phyloP scores from a whole-genome alignment of 192 early-diverging fungal species.

The Coemansia sp. region DNA sequence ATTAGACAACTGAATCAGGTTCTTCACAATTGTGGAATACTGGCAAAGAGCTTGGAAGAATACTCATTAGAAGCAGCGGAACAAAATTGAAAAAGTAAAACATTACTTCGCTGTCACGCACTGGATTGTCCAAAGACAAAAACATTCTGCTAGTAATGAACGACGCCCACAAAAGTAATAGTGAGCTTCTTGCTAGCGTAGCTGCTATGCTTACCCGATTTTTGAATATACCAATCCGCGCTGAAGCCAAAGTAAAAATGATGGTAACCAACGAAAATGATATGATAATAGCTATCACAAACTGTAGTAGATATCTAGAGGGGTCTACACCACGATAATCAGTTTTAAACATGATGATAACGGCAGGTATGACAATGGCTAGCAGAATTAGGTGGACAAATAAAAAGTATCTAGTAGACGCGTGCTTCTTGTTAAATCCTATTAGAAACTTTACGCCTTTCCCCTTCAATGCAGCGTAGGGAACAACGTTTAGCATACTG shows the following conservation, averaged over 20 bases:
- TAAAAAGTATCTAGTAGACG: neutral
- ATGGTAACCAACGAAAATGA: neutral
- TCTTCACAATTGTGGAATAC: neutral
- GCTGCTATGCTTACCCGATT: neutral
- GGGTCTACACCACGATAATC: neutral
- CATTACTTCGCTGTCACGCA: slow-evolving; percentile 20
- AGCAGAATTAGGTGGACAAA: neutral
- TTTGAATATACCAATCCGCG: neutral
- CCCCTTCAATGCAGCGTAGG: neutral
- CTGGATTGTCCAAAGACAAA: slow-evolving; percentile 13
- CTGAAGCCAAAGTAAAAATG: neutral
- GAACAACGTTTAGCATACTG: neutral
- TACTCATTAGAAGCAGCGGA: slow-evolving; percentile 19
- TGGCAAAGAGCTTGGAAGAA: neutral
- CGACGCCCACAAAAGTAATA: slow-evolving; percentile 26
- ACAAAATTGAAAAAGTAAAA: slow-evolving; percentile 22
- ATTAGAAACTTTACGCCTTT: neutral
- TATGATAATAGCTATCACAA: slow-evolving; percentile 6
- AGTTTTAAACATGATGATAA: slow-evolving; percentile 23
- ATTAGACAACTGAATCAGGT: neutral
- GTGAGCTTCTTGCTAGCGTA: neutral
- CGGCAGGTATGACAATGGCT: neutral
- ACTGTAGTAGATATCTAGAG: slow-evolving; percentile 19
- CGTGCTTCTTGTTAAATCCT: neutral
- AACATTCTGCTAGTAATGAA: slow-evolving; percentile 20